phyloP scores from a whole-genome alignment of 2,329 filamentous ascomycete species.

The Cladobotryum mycophilum region DNA sequence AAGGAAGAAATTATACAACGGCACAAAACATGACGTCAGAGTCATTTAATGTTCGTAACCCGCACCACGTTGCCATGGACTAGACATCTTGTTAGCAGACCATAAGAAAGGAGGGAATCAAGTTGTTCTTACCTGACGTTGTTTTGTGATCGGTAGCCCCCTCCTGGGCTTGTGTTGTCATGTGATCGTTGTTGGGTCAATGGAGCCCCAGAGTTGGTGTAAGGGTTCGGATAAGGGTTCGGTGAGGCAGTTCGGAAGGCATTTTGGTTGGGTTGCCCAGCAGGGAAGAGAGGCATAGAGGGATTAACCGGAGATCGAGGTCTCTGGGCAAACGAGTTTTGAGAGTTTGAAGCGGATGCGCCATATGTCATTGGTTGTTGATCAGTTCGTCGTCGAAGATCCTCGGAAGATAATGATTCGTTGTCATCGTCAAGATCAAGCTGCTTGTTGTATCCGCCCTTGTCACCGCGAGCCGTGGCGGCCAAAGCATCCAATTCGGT shows the following conservation, averaged over 20 bases:
- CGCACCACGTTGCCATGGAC: conserved; percentile 41
- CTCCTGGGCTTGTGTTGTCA: conserved; percentile 29
- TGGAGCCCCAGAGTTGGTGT: conserved; percentile 15
- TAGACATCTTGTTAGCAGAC: conserved; percentile 19
- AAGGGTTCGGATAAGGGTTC: conserved; percentile 33
- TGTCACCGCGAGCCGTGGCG: conserved; percentile 81
- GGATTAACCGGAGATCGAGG: conserved; percentile 33
- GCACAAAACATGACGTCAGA: neutral
- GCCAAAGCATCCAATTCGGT: conserved; percentile 88
- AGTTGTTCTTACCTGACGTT: conserved; percentile 30
- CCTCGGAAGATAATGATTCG: conserved; percentile 34
- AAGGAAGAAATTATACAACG: neutral
- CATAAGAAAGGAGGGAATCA: neutral
- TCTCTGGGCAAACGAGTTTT: conserved; percentile 23
- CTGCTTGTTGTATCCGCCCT: conserved; percentile 41
- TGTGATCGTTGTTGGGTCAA: conserved; percentile 24
- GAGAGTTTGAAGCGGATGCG: conserved; percentile 20
- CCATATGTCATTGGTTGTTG: conserved; percentile 12
- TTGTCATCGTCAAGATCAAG: conserved; percentile 37
- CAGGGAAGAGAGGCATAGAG: conserved; percentile 38
- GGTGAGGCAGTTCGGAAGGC: conserved; percentile 30
- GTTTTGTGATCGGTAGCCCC: conserved; percentile 31
- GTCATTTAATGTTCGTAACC: conserved; percentile 33
- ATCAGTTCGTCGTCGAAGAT: conserved; percentile 31
- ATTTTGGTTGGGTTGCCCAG: conserved; percentile 29